phyloP scores from a whole-genome alignment of 768 basidiomycete species.

The Pleurotus djamor region DNA sequence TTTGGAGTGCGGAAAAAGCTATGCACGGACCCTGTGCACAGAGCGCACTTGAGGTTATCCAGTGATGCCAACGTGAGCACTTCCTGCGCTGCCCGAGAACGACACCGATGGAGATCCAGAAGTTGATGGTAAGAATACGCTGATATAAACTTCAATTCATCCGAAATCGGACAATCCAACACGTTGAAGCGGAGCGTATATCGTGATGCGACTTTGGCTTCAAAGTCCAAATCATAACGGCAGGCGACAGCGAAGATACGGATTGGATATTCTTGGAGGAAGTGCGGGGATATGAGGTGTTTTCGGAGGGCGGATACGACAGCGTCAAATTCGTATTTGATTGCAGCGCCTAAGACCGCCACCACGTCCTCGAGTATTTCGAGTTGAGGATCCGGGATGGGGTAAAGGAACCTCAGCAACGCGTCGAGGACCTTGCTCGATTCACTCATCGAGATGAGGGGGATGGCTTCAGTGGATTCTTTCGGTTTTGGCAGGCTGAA shows the following conservation, averaged over 20 bases:
- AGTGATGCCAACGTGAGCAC: slow-evolving; percentile 25
- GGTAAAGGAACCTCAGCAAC: slow-evolving; percentile 33
- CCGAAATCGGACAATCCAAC: slow-evolving; percentile 37
- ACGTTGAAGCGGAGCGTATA: slow-evolving; percentile 28
- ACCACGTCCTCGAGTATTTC: slow-evolving; percentile 14
- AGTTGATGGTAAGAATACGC: slow-evolving; percentile 49
- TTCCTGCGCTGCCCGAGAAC: slow-evolving; percentile 34
- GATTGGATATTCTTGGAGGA: slow-evolving; percentile 23
- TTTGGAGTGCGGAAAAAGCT: slow-evolving; percentile 28
- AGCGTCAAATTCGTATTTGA: slow-evolving; percentile 26
- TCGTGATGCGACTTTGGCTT: slow-evolving; percentile 25
- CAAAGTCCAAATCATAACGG: slow-evolving; percentile 22
- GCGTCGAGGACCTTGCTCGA: slow-evolving; percentile 19
- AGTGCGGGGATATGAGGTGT: slow-evolving; percentile 18
- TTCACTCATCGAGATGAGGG: slow-evolving; percentile 26
- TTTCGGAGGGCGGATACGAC: slow-evolving; percentile 19
- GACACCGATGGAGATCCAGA: slow-evolving; percentile 42
- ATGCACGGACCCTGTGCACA: slow-evolving; percentile 33
- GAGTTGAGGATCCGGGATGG: slow-evolving; percentile 21
- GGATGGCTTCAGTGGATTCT: slow-evolving; percentile 3
- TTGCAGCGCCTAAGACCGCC: slow-evolving; percentile 23
- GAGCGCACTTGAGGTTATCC: slow-evolving; percentile 40
- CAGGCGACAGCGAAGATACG: slow-evolving; percentile 31
- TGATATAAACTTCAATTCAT: slow-evolving; percentile 48
- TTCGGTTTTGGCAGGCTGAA: slow-evolving; percentile 41